These are phyloP conservation scores for Gossypium longicalyx DNA, from an alignment of 345 rosid genomes.

Conservation along the genomic window DNA sequence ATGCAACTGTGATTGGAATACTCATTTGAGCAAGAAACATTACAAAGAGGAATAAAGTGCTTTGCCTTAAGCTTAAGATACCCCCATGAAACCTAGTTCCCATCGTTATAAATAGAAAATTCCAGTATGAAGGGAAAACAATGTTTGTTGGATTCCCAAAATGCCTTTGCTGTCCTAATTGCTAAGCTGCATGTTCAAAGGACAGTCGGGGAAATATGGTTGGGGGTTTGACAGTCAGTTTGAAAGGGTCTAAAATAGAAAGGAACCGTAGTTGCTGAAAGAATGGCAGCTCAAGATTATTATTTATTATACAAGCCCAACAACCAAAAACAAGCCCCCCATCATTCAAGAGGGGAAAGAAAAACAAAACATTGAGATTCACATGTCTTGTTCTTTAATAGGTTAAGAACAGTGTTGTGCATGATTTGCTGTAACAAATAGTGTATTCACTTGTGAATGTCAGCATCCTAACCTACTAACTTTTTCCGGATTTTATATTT, in stretches of 20 bases:
- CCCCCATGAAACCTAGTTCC: neutral
- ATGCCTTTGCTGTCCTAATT: neutral
- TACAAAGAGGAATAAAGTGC: conserved; percentile 20
- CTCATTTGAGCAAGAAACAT: conserved; percentile 60
- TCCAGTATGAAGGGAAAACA: neutral
- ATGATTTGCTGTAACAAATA: too few species aligned
- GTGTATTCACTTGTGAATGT: too few species aligned
- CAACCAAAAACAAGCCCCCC: neutral
- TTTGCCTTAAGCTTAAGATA: too few species aligned
- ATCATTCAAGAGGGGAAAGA: neutral
- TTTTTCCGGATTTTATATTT: too few species aligned
- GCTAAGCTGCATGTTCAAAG: neutral
- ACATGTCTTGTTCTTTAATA: too few species aligned
- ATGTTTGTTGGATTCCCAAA: conserved; percentile 11
- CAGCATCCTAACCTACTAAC: too few species aligned
- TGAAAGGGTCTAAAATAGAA: neutral
- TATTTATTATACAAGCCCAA: neutral
- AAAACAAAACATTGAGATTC: too few species aligned
- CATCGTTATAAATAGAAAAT: conserved; percentile 11
- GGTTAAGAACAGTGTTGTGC: too few species aligned
- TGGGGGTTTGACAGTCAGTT: conserved; percentile 18
- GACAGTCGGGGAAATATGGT: conserved; percentile 12
- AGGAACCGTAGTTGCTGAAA: conserved; percentile 30
- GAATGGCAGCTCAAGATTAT: conserved; percentile 27
- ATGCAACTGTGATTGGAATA: conserved; percentile 35